Conservation (phyloP, 1,284 basidiomycete species). For the Leccinum griseonigrum region DNA sequence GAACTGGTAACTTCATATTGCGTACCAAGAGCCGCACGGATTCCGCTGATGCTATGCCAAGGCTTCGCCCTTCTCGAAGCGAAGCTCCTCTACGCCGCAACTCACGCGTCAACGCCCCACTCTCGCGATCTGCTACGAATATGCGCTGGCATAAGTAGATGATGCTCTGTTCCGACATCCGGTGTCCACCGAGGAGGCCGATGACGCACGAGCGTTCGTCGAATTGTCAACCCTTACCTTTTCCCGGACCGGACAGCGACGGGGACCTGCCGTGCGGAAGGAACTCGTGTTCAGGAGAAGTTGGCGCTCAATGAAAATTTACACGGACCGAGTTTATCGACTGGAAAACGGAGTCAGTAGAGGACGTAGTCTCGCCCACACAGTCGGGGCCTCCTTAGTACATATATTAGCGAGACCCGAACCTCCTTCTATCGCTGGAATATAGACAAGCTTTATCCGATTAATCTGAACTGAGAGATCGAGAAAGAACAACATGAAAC, state of each 20-base stretch:
- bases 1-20: background rate
- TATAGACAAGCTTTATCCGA: background rate
- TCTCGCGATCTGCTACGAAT: background rate
- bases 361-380: background rate
- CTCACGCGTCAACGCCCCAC: background rate
- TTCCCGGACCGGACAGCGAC: background rate
- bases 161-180: background rate
- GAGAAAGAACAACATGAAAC: background rate
- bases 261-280: background rate
- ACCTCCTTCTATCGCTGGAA: background rate
- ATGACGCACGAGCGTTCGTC: background rate
- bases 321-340: background rate
- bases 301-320: background rate
- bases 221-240: background rate
- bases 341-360: background rate
- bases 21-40: background rate
- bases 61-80: background rate
- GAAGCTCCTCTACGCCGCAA: background rate
- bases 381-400: background rate
- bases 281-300: background rate
- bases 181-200: background rate
- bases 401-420: background rate
- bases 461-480: background rate
- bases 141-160: background rate
- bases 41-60: background rate